Evolutionary conservation across 495 filamentous ascomycete genomes (phyloP), one percentile per base, ranked within the genome.

Genomic region (Zalerion maritima): DNA sequence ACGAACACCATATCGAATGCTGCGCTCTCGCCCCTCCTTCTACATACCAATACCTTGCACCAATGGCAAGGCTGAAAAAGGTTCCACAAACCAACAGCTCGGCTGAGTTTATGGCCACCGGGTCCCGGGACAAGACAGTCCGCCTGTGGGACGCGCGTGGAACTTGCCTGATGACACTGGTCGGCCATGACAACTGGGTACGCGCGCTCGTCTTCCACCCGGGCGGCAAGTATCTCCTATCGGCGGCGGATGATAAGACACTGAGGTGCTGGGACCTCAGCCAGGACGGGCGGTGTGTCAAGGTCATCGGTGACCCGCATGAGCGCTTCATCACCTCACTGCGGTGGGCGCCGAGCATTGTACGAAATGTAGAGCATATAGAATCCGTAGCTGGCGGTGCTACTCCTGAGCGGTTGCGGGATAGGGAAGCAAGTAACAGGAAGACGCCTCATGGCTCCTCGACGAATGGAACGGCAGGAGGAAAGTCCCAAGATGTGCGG

Each of bases 131-230:
- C 44, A 86, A 84, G 47, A 79, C 65, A 0, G 81, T 87, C 41
- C 71, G 69, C 44, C 42, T 87, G 5, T 86, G 79, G 78, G 77
- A 82, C 42, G 58, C 68, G 6, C 65, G 78, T 22, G 81, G 81
- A 9, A 75, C 74, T 4, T 47, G 74, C 15, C 67, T 87, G 35
- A 85, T 79, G 43, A 81, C 75, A 2, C 57, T 86, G 1, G 47
- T 73, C 2, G 81, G 81, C 5, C 81, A 87, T 40, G 81, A 86
- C 46, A 87, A 85, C 44, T 87, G 81, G 81, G 69, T 87, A 4
- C 64, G 78, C 9, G 71, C 54, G 3, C 42, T 86, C 6, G 67
- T 78, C 15, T 87, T 81, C 46, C 81, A 87, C 38, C 81, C 81
- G 1, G 78, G 75, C 5, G 81, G 81, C 0, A 84, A 81, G 49